Evolutionary conservation across 2,329 filamentous ascomycete species (phyloP).

Genomic region (Venturia oleaginea): DNA sequence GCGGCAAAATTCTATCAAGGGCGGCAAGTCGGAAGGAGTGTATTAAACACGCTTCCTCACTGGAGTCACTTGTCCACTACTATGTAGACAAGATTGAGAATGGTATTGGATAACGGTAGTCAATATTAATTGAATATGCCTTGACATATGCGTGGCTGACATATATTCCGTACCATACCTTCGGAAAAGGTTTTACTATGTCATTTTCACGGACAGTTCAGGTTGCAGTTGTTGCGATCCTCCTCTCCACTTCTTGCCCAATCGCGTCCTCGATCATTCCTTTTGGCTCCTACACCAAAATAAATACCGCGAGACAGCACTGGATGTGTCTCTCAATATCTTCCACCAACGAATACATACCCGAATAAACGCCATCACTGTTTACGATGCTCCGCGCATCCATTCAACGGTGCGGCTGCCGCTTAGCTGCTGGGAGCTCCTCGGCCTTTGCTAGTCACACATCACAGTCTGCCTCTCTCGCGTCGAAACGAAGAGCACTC

Average conservation of each 20-base stretch:
- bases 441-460: conserved; percentile 33
- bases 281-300: background rate
- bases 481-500: conserved; percentile 39
- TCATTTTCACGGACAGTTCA: background rate
- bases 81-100: too few species aligned
- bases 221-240: background rate
- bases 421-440: conserved; percentile 49
- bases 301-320: background rate
- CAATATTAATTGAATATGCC: background rate
- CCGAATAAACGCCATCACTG: background rate
- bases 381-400: conserved; percentile 59
- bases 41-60: too few species aligned
- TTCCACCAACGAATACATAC: background rate
- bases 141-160: too few species aligned
- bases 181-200: background rate
- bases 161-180: background rate
- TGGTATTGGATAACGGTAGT: background rate
- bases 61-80: too few species aligned
- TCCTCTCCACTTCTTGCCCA: background rate
- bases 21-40: background rate
- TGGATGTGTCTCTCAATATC: background rate
- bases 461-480: conserved; percentile 28
- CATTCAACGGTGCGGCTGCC: conserved; percentile 55
- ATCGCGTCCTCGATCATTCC: background rate
- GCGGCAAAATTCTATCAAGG: background rate